Conservation (phyloP, 768 basidiomycete species). For the Termitomyces sp. region DNA sequence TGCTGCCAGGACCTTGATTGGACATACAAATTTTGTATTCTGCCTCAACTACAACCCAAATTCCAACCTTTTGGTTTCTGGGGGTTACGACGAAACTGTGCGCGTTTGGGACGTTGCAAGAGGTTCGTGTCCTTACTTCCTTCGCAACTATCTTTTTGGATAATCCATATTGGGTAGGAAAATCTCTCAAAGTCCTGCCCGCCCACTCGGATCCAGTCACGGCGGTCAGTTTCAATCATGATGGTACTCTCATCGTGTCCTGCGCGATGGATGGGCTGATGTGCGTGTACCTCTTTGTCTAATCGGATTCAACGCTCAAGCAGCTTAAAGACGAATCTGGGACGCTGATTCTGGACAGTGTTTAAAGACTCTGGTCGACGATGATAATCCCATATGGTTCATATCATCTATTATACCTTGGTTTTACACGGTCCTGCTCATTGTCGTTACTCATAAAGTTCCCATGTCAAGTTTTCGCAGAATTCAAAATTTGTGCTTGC, state of each 20-base stretch:
- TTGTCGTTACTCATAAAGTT: constrained; percentile 36
- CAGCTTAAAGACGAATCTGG: constrained; percentile 79
- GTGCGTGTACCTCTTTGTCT: constrained; percentile 48
- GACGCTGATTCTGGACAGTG: constrained; percentile 97
- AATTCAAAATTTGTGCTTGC: constrained; percentile 88
- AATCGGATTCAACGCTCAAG: constrained; percentile 2
- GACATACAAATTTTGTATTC: constrained; percentile 93
- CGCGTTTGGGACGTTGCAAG: constrained; percentile 94
- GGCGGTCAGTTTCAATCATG: constrained; percentile 88
- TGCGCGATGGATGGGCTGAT: constrained; percentile 97
- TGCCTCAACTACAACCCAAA: constrained; percentile 90
- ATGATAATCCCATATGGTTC: constrained; percentile 91
- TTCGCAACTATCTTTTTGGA: neutral
- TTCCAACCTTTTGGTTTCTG: constrained; percentile 88
- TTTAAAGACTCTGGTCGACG: constrained; percentile 93
- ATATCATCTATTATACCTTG: constrained; percentile 11
- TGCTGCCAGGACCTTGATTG: constrained; percentile 61
- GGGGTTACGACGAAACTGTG: constrained; percentile 94
- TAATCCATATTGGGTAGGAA: constrained; percentile 41
- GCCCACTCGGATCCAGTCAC: constrained; percentile 98
- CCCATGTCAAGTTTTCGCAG: constrained; percentile 87
- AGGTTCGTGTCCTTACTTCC: constrained; percentile 40
- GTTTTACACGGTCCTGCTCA: constrained; percentile 7
- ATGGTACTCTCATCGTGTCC: constrained; percentile 92
- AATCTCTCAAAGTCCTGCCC: constrained; percentile 80